Evolutionary conservation across 257 asterid genomes (phyloP).

Genomic region (Paraleonurus japonicus): DNA sequence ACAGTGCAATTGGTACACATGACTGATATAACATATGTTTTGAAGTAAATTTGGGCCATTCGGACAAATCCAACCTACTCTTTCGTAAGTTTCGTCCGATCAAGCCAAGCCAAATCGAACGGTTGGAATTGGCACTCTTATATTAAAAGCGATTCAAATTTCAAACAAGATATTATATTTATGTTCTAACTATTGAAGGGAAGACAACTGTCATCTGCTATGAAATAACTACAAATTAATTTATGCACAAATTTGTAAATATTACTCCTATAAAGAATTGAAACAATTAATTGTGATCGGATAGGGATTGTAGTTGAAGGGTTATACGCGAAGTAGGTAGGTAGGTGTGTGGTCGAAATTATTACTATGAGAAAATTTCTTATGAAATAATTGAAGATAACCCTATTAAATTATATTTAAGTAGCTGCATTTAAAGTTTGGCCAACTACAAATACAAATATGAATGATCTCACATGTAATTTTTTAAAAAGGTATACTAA

Average conservation of each 20-base stretch:
- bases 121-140: neutral
- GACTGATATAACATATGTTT: no score
- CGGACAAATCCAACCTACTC: neutral
- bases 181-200: neutral
- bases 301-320: neutral
- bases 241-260: neutral
- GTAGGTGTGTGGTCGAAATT: neutral
- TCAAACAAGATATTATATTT: neutral
- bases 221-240: neutral
- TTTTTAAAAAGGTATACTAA: no score
- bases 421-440: neutral
- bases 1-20: no score
- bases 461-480: neutral
- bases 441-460: slow-evolving; percentile 10
- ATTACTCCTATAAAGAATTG: no score
- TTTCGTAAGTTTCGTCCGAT: neutral
- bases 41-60: neutral
- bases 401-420: neutral
- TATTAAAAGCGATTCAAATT: neutral
- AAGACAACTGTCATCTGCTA: neutral
- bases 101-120: neutral
- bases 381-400: neutral
- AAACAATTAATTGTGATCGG: neutral
- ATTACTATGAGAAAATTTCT: neutral
- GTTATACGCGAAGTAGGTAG: neutral